phyloP scores from a whole-genome alignment of 2,329 filamentous ascomycete genomes.

The Colletotrichum plurivorum region DNA sequence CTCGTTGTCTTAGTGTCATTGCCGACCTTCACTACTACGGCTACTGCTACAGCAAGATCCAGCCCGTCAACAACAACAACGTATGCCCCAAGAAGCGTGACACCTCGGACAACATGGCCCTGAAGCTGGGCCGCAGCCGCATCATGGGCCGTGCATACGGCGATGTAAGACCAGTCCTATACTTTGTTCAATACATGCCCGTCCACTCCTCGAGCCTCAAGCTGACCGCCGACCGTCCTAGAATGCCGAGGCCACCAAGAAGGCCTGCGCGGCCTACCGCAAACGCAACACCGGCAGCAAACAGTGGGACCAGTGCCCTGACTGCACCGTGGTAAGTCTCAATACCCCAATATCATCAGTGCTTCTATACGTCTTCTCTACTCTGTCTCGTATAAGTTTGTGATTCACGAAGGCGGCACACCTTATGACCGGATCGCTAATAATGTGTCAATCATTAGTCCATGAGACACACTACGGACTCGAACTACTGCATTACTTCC shows the following conservation, averaged over 20 bases:
- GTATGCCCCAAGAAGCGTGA: not conserved
- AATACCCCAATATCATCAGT: too few species aligned
- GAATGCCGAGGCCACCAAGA: conserved; percentile 8
- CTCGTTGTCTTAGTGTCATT: not conserved
- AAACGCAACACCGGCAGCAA: conserved; percentile 16
- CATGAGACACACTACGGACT: not conserved
- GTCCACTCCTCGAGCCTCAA: too few species aligned
- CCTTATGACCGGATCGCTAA: not conserved
- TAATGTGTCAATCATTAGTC: not conserved
- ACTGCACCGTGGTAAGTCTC: conserved; percentile 9
- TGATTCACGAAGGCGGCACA: too few species aligned
- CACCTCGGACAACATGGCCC: not conserved
- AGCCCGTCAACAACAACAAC: not conserved
- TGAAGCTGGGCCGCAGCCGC: not conserved
- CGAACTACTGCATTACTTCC: not conserved
- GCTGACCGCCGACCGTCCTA: not conserved
- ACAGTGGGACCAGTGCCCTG: conserved; percentile 18
- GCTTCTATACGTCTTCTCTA: too few species aligned
- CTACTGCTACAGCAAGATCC: not conserved
- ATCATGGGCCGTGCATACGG: not conserved
- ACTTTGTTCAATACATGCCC: not conserved
- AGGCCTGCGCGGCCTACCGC: conserved; percentile 10
- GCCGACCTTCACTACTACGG: not conserved
- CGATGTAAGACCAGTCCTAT: not conserved
- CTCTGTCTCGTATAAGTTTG: too few species aligned